A percentile compares a stretch with the other conserved stretches of the same genome.
These are phyloP conservation scores for Halenospora varia DNA, from an alignment of 495 filamentous ascomycete species.

Conservation along the genomic window DNA sequence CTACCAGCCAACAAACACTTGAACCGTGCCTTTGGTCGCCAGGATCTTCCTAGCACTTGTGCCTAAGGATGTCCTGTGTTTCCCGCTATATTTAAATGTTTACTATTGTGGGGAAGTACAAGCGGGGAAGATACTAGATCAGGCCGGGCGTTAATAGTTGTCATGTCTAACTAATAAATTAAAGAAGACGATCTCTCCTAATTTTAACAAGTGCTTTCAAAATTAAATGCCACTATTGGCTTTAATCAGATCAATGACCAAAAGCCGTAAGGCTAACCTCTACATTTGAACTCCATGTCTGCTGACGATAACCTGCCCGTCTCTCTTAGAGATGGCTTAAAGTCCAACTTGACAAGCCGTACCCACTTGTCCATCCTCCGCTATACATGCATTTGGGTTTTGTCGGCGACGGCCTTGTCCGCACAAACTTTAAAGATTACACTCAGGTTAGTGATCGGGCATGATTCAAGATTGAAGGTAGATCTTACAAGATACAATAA, in stretches of 20 bases:
- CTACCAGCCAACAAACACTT: neutral
- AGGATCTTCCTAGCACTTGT: neutral
- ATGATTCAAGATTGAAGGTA: slow-evolving; percentile 20
- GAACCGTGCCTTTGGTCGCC: neutral
- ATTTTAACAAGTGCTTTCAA: neutral
- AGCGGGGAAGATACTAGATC: neutral
- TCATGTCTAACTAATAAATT: neutral
- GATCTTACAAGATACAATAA: slow-evolving; percentile 19
- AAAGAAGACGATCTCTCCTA: too few relatives aligned
- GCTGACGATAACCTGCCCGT: neutral
- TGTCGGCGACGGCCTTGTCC: slow-evolving; percentile 3
- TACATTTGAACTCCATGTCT: slow-evolving; percentile 13
- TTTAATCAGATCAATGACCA: neutral
- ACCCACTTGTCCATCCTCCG: slow-evolving; percentile 8
- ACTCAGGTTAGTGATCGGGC: neutral
- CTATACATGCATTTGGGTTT: neutral
- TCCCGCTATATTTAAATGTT: neutral
- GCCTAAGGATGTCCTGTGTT: neutral
- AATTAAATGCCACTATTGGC: neutral
- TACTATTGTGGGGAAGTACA: neutral
- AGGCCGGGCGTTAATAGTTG: neutral
- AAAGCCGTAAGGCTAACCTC: neutral
- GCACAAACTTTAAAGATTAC: slow-evolving; percentile 1
- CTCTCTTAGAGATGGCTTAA: slow-evolving; percentile 6
- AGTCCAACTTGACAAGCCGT: slow-evolving; percentile 18